Evolutionary conservation across 805 yeast genomes (phyloP), one percentile per base, ranked within the genome.

Genomic region (Ogataea saltuana): DNA sequence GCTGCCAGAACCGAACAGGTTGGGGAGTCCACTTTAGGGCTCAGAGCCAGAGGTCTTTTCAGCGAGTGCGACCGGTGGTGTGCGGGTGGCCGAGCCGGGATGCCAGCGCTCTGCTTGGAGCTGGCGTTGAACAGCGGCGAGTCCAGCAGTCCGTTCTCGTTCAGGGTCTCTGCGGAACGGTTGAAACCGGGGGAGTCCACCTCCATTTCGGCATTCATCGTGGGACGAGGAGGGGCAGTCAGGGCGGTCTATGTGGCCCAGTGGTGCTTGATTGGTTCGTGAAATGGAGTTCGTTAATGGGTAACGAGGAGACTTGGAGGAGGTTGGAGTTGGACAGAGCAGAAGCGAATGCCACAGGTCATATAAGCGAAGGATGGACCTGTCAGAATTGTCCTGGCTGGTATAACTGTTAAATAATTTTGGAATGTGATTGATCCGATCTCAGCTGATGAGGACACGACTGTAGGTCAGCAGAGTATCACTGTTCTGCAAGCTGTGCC

Each of bases 11-110:
- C 62, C 0, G 70, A 57, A 4, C 60, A 57, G 6, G 70, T 60
- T 8, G 77, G 75, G 1, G 72, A 63, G 42, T 70, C 74, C 33
- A 64, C 66, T 47, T 60, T 63, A 10, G 70, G 62, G 40, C 69
- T 60, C 34, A 46, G 29, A 2, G 55, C 44, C 16, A 62, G 46
- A 1, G 72, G 71, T 26, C 72, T 55, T 35, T 59, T 53, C n/a
- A 61, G 42, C 13, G 59, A 48, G 41, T 52, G 45, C 18, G 59
- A 55, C 40, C 58, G 46, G 53, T 38, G 56, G 22, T 52, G 60
- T 10, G 40, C 16, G 20, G 23, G 25, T 37, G 49, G 34, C 23
- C 46, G 38, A 19, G 42, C 15, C 16, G n/a, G 18, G 18, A 7
- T 10, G 18, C 11, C 31, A 4, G 31, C 6, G 8, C 25, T 23